phyloP scores from a whole-genome alignment of 306 rosid genomes.

The Dryas alaskensis region DNA sequence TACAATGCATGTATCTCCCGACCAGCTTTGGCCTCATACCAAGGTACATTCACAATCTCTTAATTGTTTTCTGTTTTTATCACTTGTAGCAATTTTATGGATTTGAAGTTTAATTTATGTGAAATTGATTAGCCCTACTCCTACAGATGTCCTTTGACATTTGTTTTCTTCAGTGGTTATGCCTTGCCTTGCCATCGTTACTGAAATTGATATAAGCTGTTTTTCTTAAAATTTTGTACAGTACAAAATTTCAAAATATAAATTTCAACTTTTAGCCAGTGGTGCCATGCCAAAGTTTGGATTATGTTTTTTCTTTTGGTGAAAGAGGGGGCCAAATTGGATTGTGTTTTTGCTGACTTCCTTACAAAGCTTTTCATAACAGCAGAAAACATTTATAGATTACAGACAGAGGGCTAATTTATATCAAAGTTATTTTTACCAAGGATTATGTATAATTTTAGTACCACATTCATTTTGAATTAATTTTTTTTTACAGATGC shows the following conservation, averaged over 20 bases:
- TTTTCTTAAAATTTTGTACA: too few species aligned
- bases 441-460: neutral
- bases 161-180: neutral
- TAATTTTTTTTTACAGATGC: constrained; percentile 6
- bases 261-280: neutral
- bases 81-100: neutral
- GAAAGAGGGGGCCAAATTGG: neutral
- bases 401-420: neutral
- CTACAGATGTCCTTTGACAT: neutral
- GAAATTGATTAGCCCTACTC: neutral
- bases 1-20: constrained; percentile 98
- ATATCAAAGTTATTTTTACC: neutral
- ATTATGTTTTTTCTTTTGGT: neutral
- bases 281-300: neutral
- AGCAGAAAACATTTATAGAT: neutral
- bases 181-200: neutral
- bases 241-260: neutral
- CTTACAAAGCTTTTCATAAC: neutral
- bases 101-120: neutral
- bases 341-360: neutral
- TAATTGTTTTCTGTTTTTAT: constrained; percentile 18
- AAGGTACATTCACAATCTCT: constrained; percentile 54
- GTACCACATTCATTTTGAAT: neutral
- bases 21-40: constrained; percentile 99
- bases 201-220: neutral